phyloP scores from a whole-genome alignment of 306 rosid species.

The Quercus cerris region DNA sequence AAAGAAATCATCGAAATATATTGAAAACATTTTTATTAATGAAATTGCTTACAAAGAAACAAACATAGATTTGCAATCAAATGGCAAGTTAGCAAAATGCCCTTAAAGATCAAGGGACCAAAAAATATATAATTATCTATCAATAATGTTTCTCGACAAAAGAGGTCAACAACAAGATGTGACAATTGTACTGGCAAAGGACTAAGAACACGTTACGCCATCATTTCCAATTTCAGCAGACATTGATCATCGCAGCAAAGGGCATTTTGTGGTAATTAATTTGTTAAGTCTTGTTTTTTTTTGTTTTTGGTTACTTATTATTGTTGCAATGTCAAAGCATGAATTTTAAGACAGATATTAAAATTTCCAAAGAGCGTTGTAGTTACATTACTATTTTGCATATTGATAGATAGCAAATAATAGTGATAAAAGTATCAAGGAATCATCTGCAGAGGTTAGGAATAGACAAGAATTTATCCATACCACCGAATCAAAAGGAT shows the following conservation, averaged over 20 bases:
- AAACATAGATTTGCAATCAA: background rate
- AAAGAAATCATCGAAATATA: no score
- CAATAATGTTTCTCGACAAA: no score
- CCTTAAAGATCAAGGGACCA: background rate
- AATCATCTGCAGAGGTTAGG: background rate
- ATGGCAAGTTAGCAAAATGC: background rate
- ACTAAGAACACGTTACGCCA: background rate
- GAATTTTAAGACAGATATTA: background rate
- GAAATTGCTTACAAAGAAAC: no score
- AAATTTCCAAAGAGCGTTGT: background rate
- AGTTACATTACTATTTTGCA: background rate
- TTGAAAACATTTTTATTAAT: no score
- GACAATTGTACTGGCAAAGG: no score
- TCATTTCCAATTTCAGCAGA: background rate
- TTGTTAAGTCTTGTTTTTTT: no score
- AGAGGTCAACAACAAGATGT: no score
- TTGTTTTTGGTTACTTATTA: background rate
- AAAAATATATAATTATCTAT: background rate
- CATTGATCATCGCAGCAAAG: background rate
- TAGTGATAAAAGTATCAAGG: no score
- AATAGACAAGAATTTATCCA: background rate
- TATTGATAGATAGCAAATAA: background rate
- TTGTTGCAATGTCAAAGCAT: background rate
- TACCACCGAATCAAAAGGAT: background rate
- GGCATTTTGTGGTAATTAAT: background rate